phyloP scores from a whole-genome alignment of 768 basidiomycete species.

The Kwoniella botswanensis region DNA sequence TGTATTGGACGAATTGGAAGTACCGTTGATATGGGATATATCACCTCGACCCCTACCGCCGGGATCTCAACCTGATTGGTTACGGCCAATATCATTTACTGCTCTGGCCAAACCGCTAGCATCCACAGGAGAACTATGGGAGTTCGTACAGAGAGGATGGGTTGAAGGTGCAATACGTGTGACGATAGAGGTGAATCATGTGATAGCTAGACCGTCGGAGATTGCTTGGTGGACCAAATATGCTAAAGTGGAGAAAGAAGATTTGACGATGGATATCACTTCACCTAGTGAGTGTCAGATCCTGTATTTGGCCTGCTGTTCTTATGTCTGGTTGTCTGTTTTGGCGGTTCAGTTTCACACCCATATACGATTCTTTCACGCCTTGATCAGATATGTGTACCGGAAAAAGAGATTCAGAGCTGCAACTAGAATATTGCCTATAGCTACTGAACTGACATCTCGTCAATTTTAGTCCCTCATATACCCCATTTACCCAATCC shows the following conservation, averaged over 20 bases:
- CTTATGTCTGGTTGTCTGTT: constrained; percentile 10
- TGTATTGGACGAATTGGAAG: constrained; percentile 19
- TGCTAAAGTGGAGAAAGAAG: constrained; percentile 37
- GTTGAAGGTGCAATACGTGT: constrained; percentile 35
- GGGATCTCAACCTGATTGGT: constrained; percentile 32
- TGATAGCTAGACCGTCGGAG: constrained; percentile 30
- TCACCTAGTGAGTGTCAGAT: constrained; percentile 50
- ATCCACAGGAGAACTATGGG: constrained; percentile 43
- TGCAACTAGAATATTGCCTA: neutral
- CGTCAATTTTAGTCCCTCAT: constrained; percentile 33
- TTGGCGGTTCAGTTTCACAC: constrained; percentile 27
- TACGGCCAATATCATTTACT: constrained; percentile 37
- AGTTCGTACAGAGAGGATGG: constrained; percentile 49
- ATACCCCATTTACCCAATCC: constrained; percentile 47
- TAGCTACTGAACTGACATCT: neutral
- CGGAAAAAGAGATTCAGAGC: neutral
- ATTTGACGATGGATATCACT: constrained; percentile 35
- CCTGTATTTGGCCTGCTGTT: neutral
- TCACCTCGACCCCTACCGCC: constrained; percentile 1
- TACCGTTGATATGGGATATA: constrained; percentile 37
- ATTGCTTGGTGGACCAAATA: constrained; percentile 43
- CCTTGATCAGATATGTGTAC: neutral
- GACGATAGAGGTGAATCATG: constrained; percentile 29
- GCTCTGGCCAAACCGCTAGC: constrained; percentile 39
- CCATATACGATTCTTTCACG: constrained; percentile 23